Evolutionary conservation across 2,329 filamentous ascomycete species (phyloP), one percentile per base, ranked within the genome.

Genomic region (Talaromyces sp.): DNA sequence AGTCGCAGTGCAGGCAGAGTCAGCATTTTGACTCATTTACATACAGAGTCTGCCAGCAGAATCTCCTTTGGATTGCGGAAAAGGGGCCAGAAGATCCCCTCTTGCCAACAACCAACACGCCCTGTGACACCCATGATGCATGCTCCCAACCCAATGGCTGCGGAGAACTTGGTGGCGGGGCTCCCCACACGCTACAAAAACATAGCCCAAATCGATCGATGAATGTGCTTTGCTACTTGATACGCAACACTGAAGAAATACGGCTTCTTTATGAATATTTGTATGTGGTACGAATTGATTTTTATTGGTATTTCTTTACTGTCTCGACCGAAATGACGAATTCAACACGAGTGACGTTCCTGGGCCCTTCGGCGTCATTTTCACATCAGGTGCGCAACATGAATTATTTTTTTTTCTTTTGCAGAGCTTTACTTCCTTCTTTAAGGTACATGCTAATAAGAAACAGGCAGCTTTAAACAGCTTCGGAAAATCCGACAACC

Each of bases 351-450:
- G 72, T 77, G 41, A 82, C 85, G 49, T 90, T 85, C 68, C 73
- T 90, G 31, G 87, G 87, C 8, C 87, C 87, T 3, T 73, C 80
- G 66, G 85, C 85, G 26, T 88, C 86, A 35, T 89, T 89, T 70
- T 89, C 87, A 29, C 87, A 90, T 71, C 86, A 89, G 81, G 87
- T 88, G 64, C 66, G 64, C 55, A 49, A 59, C 21, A 46, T n/a
- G 3, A 14, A 51, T 6, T 21, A 35, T 8, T 17, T 10, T 6
- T 6, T 6, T 11, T n/a, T 27, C 1, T 35, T 35, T 32, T 46
- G 11, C 19, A 56, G 31, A 56, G 24, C 10, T 46, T 13, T 21
- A 8, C 6, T 38, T 38, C 8, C 6, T 38, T 38, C 17, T 17
- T 9, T 38, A 6, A n/a, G 17, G 8, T 17, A 38, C 27, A 26